These are phyloP conservation scores for Cinnamomum chago DNA, from an alignment of 164 flowering plant genomes.

Conservation along the genomic window DNA sequence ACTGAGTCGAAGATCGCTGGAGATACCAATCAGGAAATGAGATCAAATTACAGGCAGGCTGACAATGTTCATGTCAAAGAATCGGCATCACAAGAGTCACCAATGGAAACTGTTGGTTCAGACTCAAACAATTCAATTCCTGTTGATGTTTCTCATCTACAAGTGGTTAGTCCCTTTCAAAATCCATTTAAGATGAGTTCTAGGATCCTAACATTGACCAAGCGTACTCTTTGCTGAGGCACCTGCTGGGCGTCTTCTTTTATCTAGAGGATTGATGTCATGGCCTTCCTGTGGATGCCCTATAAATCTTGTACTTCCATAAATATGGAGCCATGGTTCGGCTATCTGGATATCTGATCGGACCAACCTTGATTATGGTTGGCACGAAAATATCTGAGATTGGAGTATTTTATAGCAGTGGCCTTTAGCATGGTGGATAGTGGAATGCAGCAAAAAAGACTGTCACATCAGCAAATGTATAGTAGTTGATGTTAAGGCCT, in stretches of 20 bases:
- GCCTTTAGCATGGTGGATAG: too few relatives aligned
- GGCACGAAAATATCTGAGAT: too few relatives aligned
- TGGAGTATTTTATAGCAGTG: too few relatives aligned
- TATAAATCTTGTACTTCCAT: too few relatives aligned
- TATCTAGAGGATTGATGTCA: neutral
- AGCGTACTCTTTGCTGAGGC: neutral
- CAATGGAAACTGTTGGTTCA: slow-evolving; percentile 29
- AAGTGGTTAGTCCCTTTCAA: slow-evolving; percentile 7
- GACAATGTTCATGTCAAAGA: slow-evolving; percentile 20
- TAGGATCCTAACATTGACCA: neutral
- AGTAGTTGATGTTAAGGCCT: too few relatives aligned
- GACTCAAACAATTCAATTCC: slow-evolving; percentile 23
- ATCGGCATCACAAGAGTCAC: slow-evolving; percentile 23
- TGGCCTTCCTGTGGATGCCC: neutral
- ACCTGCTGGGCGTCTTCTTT: neutral
- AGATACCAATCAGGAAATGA: slow-evolving; percentile 9
- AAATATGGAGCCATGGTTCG: too few relatives aligned
- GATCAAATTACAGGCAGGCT: slow-evolving; percentile 16
- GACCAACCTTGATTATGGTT: too few relatives aligned
- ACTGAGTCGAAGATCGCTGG: slow-evolving; percentile 24
- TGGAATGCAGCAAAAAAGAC: too few relatives aligned
- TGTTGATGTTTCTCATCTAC: slow-evolving; percentile 6
- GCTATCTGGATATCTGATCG: too few relatives aligned
- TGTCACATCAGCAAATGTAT: too few relatives aligned
- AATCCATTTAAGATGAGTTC: neutral